Conservation (phyloP, 202 grass and related monocot genomes). For the Dendrocalamus latiflorus region DNA sequence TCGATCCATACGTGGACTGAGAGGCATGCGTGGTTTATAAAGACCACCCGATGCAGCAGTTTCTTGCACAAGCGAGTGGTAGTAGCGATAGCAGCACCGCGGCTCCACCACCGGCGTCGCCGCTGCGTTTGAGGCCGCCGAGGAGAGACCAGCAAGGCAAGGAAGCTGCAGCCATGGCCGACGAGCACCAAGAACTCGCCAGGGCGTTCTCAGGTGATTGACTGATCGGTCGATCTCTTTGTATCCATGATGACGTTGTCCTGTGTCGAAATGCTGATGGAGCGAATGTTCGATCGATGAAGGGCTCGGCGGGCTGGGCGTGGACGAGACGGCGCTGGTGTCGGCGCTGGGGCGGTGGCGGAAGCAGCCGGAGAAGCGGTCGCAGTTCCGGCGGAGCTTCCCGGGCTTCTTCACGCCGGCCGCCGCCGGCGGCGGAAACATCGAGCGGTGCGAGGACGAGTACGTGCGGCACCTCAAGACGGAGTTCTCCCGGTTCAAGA, state of each 20-base stretch:
- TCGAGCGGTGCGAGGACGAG: slow-evolving; percentile 74
- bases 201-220: slow-evolving; percentile 58
- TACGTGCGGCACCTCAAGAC: slow-evolving; percentile 46
- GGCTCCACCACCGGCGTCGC: slow-evolving; percentile 16
- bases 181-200: slow-evolving; percentile 47
- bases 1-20: neutral
- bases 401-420: slow-evolving; percentile 41
- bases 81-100: neutral
- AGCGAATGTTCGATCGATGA: neutral
- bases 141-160: slow-evolving; percentile 18
- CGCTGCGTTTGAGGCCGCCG: neutral
- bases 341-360: slow-evolving; percentile 48
- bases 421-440: slow-evolving; percentile 27
- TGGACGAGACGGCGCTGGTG: slow-evolving; percentile 67
- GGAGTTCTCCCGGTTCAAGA: slow-evolving; percentile 76
- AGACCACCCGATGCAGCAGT: slow-evolving; percentile 32
- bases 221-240: neutral
- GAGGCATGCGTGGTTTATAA: neutral
- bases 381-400: slow-evolving; percentile 49
- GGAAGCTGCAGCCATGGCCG: slow-evolving; percentile 46
- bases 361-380: slow-evolving; percentile 54
- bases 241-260: neutral
- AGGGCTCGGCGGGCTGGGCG: slow-evolving; percentile 73
- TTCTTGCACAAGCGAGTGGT: slow-evolving; percentile 22
- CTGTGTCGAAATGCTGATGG: neutral